Evolutionary conservation across 768 basidiomycete species (phyloP).

Genomic region (Terana coerulea): DNA sequence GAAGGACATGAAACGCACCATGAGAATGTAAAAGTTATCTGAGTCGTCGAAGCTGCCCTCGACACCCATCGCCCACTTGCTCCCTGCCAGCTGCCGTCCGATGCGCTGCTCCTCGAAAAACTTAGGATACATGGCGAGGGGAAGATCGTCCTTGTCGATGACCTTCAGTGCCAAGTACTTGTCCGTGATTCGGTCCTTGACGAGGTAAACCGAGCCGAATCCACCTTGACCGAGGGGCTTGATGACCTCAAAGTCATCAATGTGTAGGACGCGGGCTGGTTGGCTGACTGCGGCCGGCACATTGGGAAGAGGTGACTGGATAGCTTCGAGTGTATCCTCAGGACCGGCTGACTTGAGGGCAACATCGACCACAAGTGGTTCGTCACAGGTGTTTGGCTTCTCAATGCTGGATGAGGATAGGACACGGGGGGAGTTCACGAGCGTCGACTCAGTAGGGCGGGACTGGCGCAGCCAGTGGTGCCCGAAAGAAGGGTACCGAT

Average conservation of each 20-base stretch:
- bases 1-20: background rate
- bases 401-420: background rate
- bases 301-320: background rate
- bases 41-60: slow-evolving; percentile 12
- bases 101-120: slow-evolving; percentile 12
- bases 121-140: background rate
- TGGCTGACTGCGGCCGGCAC: background rate
- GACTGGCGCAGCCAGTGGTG: background rate
- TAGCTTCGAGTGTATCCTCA: background rate
- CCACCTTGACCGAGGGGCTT: slow-evolving; percentile 3
- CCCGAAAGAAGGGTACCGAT: background rate
- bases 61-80: slow-evolving; percentile 7
- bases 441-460: too few species aligned
- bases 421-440: too few species aligned
- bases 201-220: slow-evolving; percentile 7
- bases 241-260: slow-evolving; percentile 7
- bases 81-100: background rate
- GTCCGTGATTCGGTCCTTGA: background rate
- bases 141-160: background rate
- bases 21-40: slow-evolving; percentile 7
- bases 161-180: slow-evolving; percentile 5
- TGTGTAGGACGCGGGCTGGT: background rate
- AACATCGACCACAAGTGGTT: background rate
- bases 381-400: too few species aligned
- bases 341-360: too few species aligned